Evolutionary conservation across 805 yeast genomes (phyloP).

Genomic region (Candida chauliodis): DNA sequence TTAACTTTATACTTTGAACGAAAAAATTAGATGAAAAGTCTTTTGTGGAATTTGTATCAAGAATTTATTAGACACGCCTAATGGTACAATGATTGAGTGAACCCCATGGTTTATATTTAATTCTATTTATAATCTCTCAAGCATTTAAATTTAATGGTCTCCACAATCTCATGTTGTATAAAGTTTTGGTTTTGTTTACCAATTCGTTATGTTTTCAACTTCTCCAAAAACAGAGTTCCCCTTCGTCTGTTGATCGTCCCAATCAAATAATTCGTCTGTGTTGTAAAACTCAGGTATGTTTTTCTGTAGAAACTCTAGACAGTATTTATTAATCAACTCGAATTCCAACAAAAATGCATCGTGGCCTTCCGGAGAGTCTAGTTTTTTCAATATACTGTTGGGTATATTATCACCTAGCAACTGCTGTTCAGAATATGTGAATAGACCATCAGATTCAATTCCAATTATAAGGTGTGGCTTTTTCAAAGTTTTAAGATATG

Average conservation of each 20-base stretch:
- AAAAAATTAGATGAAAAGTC: too few relatives aligned
- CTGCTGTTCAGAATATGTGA: conserved; percentile 89
- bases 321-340: conserved; percentile 66
- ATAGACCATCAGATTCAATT: conserved; percentile 85
- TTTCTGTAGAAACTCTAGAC: conserved; percentile 60
- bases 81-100: too few relatives aligned
- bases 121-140: too few relatives aligned
- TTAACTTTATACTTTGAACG: too few relatives aligned
- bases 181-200: too few relatives aligned
- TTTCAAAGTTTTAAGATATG: conserved; percentile 54
- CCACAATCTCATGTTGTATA: too few relatives aligned
- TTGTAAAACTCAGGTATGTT: conserved; percentile 59
- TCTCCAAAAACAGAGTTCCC: conserved; percentile 82
- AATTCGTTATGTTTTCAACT: conserved; percentile 85
- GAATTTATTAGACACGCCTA: too few relatives aligned
- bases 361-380: conserved; percentile 93
- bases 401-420: conserved; percentile 74
- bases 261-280: conserved; percentile 38
- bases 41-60: too few relatives aligned
- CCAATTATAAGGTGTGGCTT: conserved; percentile 88
- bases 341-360: conserved; percentile 95
- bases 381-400: conserved; percentile 60
- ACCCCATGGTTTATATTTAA: too few relatives aligned
- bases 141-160: too few relatives aligned
- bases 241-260: conserved; percentile 35